Base-by-base conservation (phyloP, 164 flowering plant species). In the Dillenia suffruticosa region DNA sequence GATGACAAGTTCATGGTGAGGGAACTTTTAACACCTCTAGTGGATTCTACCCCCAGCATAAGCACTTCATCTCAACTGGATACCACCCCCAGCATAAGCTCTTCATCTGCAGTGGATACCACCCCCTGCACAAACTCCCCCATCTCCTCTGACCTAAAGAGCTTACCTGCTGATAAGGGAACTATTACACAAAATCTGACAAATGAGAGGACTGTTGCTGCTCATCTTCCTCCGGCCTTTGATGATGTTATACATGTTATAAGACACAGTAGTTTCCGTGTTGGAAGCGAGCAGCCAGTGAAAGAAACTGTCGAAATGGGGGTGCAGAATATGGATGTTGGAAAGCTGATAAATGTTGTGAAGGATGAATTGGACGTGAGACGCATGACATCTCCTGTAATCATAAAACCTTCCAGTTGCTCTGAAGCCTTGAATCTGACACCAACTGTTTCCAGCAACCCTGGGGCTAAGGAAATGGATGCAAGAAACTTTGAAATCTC, bases 171-270 rank as follows among this genome's bases (percentile, higher is more conserved):
- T 24, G 90, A 85, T 45, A 82, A 59, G 63, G 83, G 68, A 63
- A 60, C 45, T 11, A 44, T 62, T 24, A 53, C 57, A 51, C 74
- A 78, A 59, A 74, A 58, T 58, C 62, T 72, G 40, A 51, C 70
- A 59, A 46, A 50, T 58, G 94, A 85, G 47, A 81, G 73, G 63
- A 61, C 78, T 4, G 51, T 71, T 61, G 48, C 71, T 15, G 14
- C 81, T 7, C 81, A 80, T 61, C 68, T 74, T 40, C 69, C 75
- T 45, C 80, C 94, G 14, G 91, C 82, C 40, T 81, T 86, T 66
- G 90, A 89, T 71, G 93, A 90, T 63, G 86, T 94, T 61, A 84
- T 89, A 64, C 96, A 93, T 73, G 96, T 92, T 46, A 90, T 85
- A 48, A 68, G 89, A 58, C 96, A 90, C 67, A 85, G 97, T 71